Evolutionary conservation across 768 basidiomycete species (phyloP).

Genomic region (Tephrocybe sp.): DNA sequence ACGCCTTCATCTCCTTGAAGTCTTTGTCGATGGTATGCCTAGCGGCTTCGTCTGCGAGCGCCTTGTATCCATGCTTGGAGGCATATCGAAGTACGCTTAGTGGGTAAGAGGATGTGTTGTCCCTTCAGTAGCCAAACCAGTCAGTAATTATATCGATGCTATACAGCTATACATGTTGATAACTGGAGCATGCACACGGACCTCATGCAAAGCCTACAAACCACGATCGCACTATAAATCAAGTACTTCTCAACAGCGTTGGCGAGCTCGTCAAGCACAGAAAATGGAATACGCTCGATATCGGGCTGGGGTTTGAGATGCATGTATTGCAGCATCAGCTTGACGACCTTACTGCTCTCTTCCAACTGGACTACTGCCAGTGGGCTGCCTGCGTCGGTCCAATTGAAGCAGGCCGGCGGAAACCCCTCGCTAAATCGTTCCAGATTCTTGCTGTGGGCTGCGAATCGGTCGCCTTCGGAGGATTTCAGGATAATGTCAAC

Average conservation of each 20-base stretch:
- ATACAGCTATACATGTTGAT: too few relatives aligned
- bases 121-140: too few relatives aligned
- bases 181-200: too few relatives aligned
- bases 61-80: constrained; percentile 5
- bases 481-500: constrained; percentile 9
- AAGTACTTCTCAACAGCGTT: constrained; percentile 15
- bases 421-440: constrained; percentile 9
- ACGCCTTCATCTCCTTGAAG: not conserved
- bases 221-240: constrained; percentile 9
- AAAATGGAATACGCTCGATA: constrained; percentile 3
- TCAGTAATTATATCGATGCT: too few relatives aligned
- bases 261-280: constrained; percentile 1
- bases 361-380: not conserved
- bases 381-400: not conserved
- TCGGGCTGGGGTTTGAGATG: constrained; percentile 4
- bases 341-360: not conserved
- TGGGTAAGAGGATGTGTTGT: not conserved
- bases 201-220: constrained; percentile 13
- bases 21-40: not conserved
- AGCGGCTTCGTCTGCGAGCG: constrained; percentile 7
- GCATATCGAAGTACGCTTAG: constrained; percentile 6
- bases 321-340: constrained; percentile 7
- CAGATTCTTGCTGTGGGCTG: constrained; percentile 5
- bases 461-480: constrained; percentile 6
- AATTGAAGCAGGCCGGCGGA: not conserved